Evolutionary conservation across 2,329 filamentous ascomycete genomes (phyloP).

Genomic region (Cylindrodendrum hubeiense): DNA sequence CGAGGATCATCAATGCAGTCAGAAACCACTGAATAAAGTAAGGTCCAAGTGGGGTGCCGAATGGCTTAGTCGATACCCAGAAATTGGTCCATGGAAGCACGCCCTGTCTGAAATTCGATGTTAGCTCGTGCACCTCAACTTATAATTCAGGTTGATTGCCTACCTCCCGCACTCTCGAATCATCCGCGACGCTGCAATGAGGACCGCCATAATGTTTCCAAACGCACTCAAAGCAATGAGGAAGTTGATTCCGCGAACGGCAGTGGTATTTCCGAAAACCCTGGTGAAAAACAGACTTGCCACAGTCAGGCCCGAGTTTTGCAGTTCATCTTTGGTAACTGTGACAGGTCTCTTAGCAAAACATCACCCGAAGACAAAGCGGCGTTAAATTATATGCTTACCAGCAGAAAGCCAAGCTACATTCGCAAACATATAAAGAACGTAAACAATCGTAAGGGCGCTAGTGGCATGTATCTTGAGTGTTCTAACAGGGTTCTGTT

Average conservation of each 20-base stretch:
- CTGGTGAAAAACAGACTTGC: slow-evolving; percentile 18
- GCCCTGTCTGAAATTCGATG: background rate
- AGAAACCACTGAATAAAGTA: slow-evolving; percentile 14
- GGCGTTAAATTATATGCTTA: background rate
- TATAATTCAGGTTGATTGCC: background rate
- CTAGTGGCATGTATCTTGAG: slow-evolving; percentile 22
- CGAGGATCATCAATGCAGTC: slow-evolving; percentile 18
- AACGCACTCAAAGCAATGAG: slow-evolving; percentile 19
- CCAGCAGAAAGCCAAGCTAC: slow-evolving; percentile 20
- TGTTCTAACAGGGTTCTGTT: slow-evolving; percentile 14
- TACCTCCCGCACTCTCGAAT: slow-evolving; percentile 21
- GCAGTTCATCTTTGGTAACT: slow-evolving; percentile 17
- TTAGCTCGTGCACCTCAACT: background rate
- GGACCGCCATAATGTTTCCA: slow-evolving; percentile 21
- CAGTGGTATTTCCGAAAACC: slow-evolving; percentile 15
- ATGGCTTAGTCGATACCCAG: slow-evolving; percentile 7
- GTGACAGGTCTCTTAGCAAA: background rate
- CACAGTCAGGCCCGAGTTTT: slow-evolving; percentile 13
- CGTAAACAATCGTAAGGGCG: slow-evolving; percentile 19
- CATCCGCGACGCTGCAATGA: slow-evolving; percentile 13
- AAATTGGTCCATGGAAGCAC: slow-evolving; percentile 8
- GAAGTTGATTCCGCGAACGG: slow-evolving; percentile 16
- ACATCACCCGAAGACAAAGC: background rate
- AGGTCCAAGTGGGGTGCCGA: slow-evolving; percentile 15
- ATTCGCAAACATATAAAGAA: slow-evolving; percentile 20